phyloP scores from a whole-genome alignment of 179 eudicot genomes.

The Pouteria campechiana region DNA sequence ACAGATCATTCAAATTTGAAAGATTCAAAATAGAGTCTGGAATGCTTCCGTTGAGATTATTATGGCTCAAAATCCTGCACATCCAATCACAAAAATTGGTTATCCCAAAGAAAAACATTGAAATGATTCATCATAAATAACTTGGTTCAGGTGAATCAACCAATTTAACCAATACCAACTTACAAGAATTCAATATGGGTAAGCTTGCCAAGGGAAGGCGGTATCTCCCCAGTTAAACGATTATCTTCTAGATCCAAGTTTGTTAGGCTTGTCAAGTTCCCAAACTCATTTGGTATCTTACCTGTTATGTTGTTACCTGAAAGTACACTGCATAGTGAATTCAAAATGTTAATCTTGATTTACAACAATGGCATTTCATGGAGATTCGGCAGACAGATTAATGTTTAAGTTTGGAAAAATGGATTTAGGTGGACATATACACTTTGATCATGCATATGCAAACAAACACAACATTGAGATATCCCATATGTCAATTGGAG shows the following conservation, averaged over 20 bases:
- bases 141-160: no score
- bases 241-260: slow-evolving; percentile 75
- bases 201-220: slow-evolving; percentile 79
- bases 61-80: slow-evolving; percentile 63
- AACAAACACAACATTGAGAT: no score
- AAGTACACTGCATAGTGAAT: slow-evolving; percentile 33
- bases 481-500: no score
- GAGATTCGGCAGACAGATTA: no score
- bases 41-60: slow-evolving; percentile 66
- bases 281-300: slow-evolving; percentile 61
- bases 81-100: slow-evolving; percentile 5
- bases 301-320: slow-evolving; percentile 80
- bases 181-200: slow-evolving; percentile 72
- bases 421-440: no score
- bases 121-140: no score
- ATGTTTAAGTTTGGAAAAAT: no score
- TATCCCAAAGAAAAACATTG: no score
- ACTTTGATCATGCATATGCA: no score
- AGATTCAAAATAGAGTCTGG: slow-evolving; percentile 70
- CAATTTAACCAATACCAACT: no score
- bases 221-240: slow-evolving; percentile 71
- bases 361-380: no score
- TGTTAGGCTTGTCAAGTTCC: slow-evolving; percentile 67
- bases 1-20: slow-evolving; percentile 57
- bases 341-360: neutral